Percentiles rank a stretch among this genome's conserved stretches.
phyloP scores from a whole-genome alignment of 2,329 filamentous ascomycete species.

The Xylariaceae sp. region DNA sequence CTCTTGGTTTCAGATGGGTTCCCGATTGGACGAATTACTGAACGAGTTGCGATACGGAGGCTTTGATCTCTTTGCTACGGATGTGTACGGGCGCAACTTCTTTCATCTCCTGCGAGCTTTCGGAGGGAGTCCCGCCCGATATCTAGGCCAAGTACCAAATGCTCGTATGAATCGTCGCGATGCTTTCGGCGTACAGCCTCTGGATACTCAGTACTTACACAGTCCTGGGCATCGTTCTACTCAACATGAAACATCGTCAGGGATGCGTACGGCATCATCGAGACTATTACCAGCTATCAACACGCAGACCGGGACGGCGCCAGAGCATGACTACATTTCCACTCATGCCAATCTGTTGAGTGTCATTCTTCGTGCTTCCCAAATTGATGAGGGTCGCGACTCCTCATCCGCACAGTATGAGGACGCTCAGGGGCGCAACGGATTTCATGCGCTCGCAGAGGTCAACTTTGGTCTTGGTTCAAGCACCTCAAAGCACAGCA shows the following conservation, averaged over 20 bases:
- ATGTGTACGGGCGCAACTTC: constrained; percentile 32
- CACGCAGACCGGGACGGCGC: constrained; percentile 21
- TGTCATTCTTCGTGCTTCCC: constrained; percentile 33
- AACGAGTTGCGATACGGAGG: constrained; percentile 15
- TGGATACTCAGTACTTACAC: constrained; percentile 17
- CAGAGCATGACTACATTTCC: constrained; percentile 21
- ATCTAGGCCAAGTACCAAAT: constrained; percentile 29
- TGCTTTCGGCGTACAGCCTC: constrained; percentile 39
- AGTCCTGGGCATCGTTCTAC: not conserved
- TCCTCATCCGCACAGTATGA: constrained; percentile 31
- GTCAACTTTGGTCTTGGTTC: constrained; percentile 35
- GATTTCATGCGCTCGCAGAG: constrained; percentile 53
- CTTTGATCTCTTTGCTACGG: constrained; percentile 28
- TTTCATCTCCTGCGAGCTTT: constrained; percentile 32
- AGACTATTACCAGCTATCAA: constrained; percentile 17
- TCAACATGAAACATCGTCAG: constrained; percentile 7
- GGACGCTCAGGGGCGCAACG: constrained; percentile 48
- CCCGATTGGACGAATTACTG: constrained; percentile 23
- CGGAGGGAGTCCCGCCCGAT: constrained; percentile 15
- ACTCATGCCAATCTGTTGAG: constrained; percentile 35
- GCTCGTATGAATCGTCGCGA: constrained; percentile 39
- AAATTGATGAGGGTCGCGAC: constrained; percentile 19
- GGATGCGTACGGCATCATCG: constrained; percentile 12
- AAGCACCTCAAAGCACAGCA: constrained; percentile 10
- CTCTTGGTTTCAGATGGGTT: constrained; percentile 28